Percentiles rank a stretch among this genome's conserved stretches.
Evolutionary conservation across 139 green algal species (phyloP).

Genomic region (Volvox africanus): DNA sequence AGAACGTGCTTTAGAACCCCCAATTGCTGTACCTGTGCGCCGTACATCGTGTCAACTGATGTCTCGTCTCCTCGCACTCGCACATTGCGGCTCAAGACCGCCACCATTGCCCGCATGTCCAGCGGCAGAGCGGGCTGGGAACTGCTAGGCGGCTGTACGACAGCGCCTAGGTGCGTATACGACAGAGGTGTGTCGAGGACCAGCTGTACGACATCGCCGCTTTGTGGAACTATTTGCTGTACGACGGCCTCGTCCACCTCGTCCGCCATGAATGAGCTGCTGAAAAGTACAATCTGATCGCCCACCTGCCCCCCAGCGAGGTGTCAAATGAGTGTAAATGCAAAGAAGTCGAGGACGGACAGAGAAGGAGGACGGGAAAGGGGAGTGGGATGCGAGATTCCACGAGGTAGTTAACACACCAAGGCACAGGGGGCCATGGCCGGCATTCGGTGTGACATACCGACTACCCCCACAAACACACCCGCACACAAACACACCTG

Average conservation of each 20-base stretch:
- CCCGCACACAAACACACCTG: background rate
- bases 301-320: background rate
- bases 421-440: no score
- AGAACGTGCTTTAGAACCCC: no score
- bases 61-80: conserved; percentile 43
- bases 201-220: background rate
- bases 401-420: no score
- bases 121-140: background rate
- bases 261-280: conserved; percentile 39
- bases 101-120: conserved; percentile 51
- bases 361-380: no score
- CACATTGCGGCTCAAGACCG: conserved; percentile 51
- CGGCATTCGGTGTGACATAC: no score
- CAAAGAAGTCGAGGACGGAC: no score
- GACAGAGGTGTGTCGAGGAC: conserved; percentile 29
- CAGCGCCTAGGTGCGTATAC: conserved; percentile 49
- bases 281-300: conserved; percentile 54
- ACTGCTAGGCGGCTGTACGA: conserved; percentile 1
- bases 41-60: conserved; percentile 28
- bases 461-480: background rate
- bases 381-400: no score
- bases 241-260: conserved; percentile 54
- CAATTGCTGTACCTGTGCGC: conserved; percentile 27
- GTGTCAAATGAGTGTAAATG: no score
- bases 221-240: background rate